Evolutionary conservation across 2,329 filamentous ascomycete genomes (phyloP).

Genomic region (Talaromyces sp.): DNA sequence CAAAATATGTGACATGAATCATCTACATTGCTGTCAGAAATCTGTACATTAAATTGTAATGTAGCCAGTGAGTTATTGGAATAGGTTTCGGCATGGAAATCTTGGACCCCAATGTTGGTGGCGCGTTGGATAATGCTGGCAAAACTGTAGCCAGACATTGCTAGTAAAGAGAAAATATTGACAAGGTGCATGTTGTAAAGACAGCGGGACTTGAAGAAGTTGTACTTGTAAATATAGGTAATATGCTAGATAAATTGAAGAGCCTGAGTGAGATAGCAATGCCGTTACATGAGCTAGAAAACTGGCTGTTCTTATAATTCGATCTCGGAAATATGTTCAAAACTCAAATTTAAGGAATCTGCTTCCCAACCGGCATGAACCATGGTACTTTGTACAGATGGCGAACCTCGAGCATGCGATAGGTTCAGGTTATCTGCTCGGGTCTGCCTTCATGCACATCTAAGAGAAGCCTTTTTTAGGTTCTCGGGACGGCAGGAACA

Average conservation of each 20-base stretch:
- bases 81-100: neutral
- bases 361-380: neutral
- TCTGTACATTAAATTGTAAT: conserved; percentile 1
- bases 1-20: conserved; percentile 8
- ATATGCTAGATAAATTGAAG: neutral
- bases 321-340: neutral
- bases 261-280: no score
- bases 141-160: neutral
- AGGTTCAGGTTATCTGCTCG: neutral
- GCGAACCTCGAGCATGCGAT: neutral
- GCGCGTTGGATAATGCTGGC: neutral
- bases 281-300: no score
- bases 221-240: neutral
- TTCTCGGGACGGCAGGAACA: no score
- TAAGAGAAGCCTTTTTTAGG: no score
- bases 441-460: no score
- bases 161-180: neutral
- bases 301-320: neutral
- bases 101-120: neutral
- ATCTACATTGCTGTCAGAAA: neutral
- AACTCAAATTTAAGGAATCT: neutral
- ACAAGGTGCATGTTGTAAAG: neutral
- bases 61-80: conserved; percentile 1
- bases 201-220: neutral
- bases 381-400: neutral